Percentiles rank a stretch among this genome's conserved stretches.
Conservation (phyloP, 2,329 filamentous ascomycete genomes). For the Thelonectria blattea region DNA sequence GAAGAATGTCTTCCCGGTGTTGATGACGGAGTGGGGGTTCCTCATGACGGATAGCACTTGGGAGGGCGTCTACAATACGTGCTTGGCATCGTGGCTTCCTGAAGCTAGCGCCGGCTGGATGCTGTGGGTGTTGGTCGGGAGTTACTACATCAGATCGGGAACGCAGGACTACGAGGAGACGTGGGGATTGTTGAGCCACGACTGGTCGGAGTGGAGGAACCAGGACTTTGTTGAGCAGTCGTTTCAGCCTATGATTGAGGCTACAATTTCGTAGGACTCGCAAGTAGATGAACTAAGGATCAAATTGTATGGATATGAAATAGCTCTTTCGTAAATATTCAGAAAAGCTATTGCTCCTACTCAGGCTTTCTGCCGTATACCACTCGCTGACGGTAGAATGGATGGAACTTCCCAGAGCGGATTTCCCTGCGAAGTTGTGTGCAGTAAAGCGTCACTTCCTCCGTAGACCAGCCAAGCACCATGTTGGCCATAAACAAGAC, state of each 20-base stretch:
- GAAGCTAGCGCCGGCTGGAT: constrained; percentile 60
- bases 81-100: constrained; percentile 56
- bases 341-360: constrained; percentile 25
- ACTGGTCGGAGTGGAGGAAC: constrained; percentile 60
- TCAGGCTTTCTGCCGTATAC: constrained; percentile 36
- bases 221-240: constrained; percentile 49
- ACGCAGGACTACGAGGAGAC: constrained; percentile 61
- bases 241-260: constrained; percentile 35
- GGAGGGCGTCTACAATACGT: constrained; percentile 57
- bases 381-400: constrained; percentile 39
- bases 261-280: background rate
- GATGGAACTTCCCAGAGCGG: constrained; percentile 37
- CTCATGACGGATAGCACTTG: constrained; percentile 54
- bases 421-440: constrained; percentile 44
- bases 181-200: constrained; percentile 61
- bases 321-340: constrained; percentile 42
- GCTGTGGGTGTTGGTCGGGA: constrained; percentile 64
- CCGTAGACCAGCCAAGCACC: constrained; percentile 45
- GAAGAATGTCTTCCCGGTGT: constrained; percentile 47
- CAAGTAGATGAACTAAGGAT: no score
- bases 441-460: constrained; percentile 44
- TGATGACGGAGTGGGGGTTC: constrained; percentile 63
- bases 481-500: constrained; percentile 36
- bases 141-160: constrained; percentile 62
- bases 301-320: background rate